phyloP scores from a whole-genome alignment of 2,329 filamentous ascomycete species.

The Hortaea sp. region DNA sequence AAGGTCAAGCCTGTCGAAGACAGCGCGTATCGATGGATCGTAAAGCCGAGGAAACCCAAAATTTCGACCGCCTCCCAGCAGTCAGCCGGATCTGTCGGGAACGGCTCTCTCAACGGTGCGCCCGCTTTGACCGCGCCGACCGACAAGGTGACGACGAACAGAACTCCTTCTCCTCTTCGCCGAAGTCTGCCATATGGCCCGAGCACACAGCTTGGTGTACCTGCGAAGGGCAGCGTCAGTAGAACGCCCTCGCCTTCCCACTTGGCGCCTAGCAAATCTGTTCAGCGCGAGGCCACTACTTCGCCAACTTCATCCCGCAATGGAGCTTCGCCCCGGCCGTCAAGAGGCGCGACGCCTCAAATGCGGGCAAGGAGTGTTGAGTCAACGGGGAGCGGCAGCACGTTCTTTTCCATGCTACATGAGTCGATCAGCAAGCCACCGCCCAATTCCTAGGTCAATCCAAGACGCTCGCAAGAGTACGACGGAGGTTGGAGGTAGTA shows the following conservation, averaged over 20 bases:
- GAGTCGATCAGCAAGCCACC: not conserved
- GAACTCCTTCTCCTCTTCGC: no score
- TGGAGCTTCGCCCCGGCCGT: not conserved
- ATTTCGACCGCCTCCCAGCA: not conserved
- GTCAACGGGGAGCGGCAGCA: not conserved
- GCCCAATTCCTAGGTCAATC: not conserved
- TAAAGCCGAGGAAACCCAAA: conserved; percentile 1
- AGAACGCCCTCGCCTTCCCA: not conserved
- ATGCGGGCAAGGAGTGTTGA: not conserved
- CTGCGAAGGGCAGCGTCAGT: not conserved
- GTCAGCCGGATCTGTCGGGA: no score
- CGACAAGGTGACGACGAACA: no score
- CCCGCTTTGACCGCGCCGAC: no score
- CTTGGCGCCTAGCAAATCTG: not conserved
- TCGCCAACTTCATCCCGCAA: not conserved
- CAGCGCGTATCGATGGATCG: conserved; percentile 1
- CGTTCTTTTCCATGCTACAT: not conserved
- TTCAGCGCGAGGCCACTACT: not conserved
- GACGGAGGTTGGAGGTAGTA: no score
- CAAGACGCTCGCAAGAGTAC: no score
- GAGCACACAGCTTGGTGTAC: no score
- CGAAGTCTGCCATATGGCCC: no score
- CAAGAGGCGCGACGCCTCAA: not conserved
- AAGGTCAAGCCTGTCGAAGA: conserved; percentile 8
- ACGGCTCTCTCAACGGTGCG: no score